Base-by-base conservation (phyloP, 2,329 filamentous ascomycete genomes). In the Sarocladium oryzae region DNA sequence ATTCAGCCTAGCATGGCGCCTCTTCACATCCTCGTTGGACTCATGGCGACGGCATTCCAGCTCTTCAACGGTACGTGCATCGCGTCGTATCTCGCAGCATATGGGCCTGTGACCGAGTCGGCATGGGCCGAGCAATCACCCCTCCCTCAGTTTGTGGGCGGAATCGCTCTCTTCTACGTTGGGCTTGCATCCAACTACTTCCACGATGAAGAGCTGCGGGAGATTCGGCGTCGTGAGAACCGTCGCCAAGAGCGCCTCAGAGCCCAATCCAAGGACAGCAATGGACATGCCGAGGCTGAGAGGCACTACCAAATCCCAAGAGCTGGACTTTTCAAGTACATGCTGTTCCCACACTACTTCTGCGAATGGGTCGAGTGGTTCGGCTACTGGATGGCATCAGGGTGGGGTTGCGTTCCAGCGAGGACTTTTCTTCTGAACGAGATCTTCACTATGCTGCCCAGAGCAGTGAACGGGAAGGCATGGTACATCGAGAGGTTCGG, bases 361-460 rank as follows among this genome's bases (percentile, higher is more conserved):
- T 87, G 85, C 63, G 93, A 99, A 71, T 99, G 93, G 93, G 66
- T 96, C 50, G 93, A 99, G 75, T 99, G 93, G 93, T 67, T 79
- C 3, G 93, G 93, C 0, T 99, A 90, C 66, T 90, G 85, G 74
- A 79, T 96, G 66, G 79, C 87, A 58, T 79, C 84, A 52, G 84
- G 83, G 1, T 79, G 74, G 70, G 68, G 71, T 4, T 89, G 85
- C 62, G 71, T 81, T 45, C 92, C 93, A 0, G 92, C 89, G 21
- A 75, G 90, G 61, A 79, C 79, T 49, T 97, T 97, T 63, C 61
- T 96, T 40, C 56, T 95, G 45, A 97, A 96, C 65, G 90, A 96
- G 70, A 71, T 99, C 49, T 70, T 83, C n/a, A 85, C 87, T 8
- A 99, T 97, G 92, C 66, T 95, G 55, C 92, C 93, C 10, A 77